These are phyloP conservation scores for Alloteropsis semialata DNA, from an alignment of 176 grass and related monocot species.

Conservation along the genomic window DNA sequence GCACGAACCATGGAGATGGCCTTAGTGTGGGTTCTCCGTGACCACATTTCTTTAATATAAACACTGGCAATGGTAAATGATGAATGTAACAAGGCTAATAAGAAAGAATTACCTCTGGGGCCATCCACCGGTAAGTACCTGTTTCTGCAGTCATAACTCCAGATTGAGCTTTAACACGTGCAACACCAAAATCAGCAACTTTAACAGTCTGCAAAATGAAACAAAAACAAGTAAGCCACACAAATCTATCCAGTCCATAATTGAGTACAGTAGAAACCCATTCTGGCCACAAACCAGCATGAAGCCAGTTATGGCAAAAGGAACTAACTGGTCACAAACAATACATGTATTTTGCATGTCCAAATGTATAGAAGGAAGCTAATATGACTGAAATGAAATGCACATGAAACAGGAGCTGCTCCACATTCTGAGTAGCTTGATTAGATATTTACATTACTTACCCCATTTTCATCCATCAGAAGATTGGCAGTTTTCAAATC, in stretches of 20 bases:
- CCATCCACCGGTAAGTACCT: conserved; percentile 99
- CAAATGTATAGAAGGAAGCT: background rate
- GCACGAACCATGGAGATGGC: background rate
- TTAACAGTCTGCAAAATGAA: conserved; percentile 67
- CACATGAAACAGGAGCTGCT: background rate
- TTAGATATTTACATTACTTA: conserved; percentile 37
- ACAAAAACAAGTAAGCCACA: background rate
- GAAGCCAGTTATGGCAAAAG: background rate
- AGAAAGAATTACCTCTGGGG: conserved; percentile 75
- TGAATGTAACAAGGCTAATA: background rate
- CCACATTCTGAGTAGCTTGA: background rate
- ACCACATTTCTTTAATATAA: conserved; percentile 12
- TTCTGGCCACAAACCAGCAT: background rate
- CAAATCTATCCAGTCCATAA: conserved; percentile 10
- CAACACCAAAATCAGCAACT: conserved; percentile 99
- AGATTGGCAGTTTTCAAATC: conserved; percentile 99
- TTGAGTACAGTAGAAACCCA: background rate
- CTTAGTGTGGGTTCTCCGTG: background rate
- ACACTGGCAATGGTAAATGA: background rate
- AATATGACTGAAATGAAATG: conserved; percentile 7
- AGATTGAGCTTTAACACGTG: conserved; percentile 90
- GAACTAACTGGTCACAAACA: background rate
- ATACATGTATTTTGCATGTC: conserved; percentile 26
- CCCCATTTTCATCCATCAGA: conserved; percentile 98
- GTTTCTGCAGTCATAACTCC: conserved; percentile 99